Base-by-base conservation (phyloP, 192 early-diverging fungal genomes). In the Linnemannia exigua region DNA sequence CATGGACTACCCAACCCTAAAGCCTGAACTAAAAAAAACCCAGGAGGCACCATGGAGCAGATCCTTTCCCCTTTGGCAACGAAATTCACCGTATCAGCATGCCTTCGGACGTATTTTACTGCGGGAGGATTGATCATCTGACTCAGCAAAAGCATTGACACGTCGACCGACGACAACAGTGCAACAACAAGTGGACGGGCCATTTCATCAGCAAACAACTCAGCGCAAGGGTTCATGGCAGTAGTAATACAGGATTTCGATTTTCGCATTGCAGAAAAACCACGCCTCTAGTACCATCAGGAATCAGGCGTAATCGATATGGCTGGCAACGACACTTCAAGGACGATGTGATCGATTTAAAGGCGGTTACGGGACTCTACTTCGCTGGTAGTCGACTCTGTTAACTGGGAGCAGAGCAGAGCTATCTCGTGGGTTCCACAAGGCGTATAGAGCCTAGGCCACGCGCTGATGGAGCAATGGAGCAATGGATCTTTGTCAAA, bases 91-190 rank as follows among this genome's bases (percentile, higher is more conserved):
- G 58, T 63, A 63, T 31, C 58, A 31, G 58, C 12, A 31, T 63
- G 28, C 58, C 58, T 63, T 63, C 58, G 58, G 58, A 63, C 58
- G 58, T 63, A 63, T 63, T 63, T 63, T 63, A 63, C 58, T 63
- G 58, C 58, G 58, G 58, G 58, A 12, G 28, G 58, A 63, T 63
- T 63, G 58, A 63, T 63, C 58, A 31, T 63, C 58, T 63, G 58
- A 63, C 58, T 31, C 58, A 25, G 28, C 28, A 33, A 63, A 33
- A 11, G 58, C 58, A 15, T 11, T 63, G 58, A 31, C 58, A 63
- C 58, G 58, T 12, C 58, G 14, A 15, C 58, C 48, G 48, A 31
- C 25, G 3, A 15, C 28, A 31, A 14, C 5, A 25, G 54, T 25
- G 6, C 22, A 58, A 63, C 58, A 63, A 31, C 58, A 15, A 12